These are phyloP conservation scores for Croton laevigatus DNA, from an alignment of 441 rosid species.

Conservation along the genomic window DNA sequence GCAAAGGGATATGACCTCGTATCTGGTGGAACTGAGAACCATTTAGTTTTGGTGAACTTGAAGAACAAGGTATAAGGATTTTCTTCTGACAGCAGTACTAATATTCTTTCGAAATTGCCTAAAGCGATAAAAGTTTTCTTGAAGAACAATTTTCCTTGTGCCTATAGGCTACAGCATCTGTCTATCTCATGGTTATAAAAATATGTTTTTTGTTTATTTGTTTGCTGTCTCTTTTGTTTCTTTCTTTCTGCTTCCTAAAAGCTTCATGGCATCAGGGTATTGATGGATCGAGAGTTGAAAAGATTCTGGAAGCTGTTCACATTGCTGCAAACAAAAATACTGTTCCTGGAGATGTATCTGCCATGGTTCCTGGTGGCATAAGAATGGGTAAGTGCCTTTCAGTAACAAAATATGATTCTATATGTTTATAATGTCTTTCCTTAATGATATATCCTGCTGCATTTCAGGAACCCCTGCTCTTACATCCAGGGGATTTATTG, in stretches of 20 bases:
- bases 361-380: constrained; percentile 99
- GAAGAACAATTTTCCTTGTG: constrained; percentile 5
- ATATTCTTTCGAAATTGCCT: background rate
- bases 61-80: constrained; percentile 61
- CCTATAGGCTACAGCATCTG: background rate
- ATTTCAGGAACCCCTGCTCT: constrained; percentile 86
- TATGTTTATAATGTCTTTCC: background rate
- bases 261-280: constrained; percentile 51
- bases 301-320: constrained; percentile 83
- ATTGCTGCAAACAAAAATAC: constrained; percentile 98
- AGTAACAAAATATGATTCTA: background rate
- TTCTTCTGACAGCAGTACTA: constrained; percentile 9
- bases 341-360: constrained; percentile 98
- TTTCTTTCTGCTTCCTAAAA: background rate
- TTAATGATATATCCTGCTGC: constrained; percentile 17
- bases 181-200: background rate
- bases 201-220: background rate
- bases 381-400: constrained; percentile 70
- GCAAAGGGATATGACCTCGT: constrained; percentile 82
- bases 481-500: constrained; percentile 86
- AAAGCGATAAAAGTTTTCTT: background rate
- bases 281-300: constrained; percentile 96
- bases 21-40: constrained; percentile 99
- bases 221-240: background rate
- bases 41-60: constrained; percentile 90